Evolutionary conservation across 2,329 filamentous ascomycete species (phyloP), one percentile per base, ranked within the genome.

Genomic region (Alternaria solani): DNA sequence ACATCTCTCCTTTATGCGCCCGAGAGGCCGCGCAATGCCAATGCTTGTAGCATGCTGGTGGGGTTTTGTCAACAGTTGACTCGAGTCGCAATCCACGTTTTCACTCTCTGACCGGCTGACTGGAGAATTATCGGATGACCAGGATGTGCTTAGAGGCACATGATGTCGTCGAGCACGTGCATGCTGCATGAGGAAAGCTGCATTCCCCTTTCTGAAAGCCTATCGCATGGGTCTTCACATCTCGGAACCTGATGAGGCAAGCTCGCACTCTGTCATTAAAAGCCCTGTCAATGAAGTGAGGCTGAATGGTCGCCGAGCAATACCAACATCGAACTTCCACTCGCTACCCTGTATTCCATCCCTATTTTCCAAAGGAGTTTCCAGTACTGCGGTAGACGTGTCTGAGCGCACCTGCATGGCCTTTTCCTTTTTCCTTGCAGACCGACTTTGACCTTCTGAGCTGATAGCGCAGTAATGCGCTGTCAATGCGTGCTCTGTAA

Each of bases 271-370:
- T 34, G 53, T 23, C 57, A 51, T 55, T 48, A 49, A 39, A 20
- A 54, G 42, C 70, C 63, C 64, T 62, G 55, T 69, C 64, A 73
- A 73, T 71, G 53, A 65, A 68, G 57, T 67, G 67, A 70, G 62
- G 68, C 70, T 68, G 53, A 43, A 32, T 66, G 61, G 68, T 73
- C 68, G 70, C 61, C 71, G 71, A 74, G 58, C 57, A 62, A 53
- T 42, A 61, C 47, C 56, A 55, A 28, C 28, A 30, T 55, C 32
- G 8, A 51, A 46, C 51, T 43, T 44, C 14, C 57, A 69, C 61
- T 62, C 55, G 28, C 30, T 58, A 61, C 39, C 59, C 64, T 64
- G 52, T 51, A 53, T 64, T 32, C 54, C 47, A 52, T 55, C 55
- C 46, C 57, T 46, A 52, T 49, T 47, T 30, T 47, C 51, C 51